Percentiles rank a stretch among this genome's conserved stretches.
phyloP scores from a whole-genome alignment of 257 asterid genomes.

The Fraxinus excelsior region DNA sequence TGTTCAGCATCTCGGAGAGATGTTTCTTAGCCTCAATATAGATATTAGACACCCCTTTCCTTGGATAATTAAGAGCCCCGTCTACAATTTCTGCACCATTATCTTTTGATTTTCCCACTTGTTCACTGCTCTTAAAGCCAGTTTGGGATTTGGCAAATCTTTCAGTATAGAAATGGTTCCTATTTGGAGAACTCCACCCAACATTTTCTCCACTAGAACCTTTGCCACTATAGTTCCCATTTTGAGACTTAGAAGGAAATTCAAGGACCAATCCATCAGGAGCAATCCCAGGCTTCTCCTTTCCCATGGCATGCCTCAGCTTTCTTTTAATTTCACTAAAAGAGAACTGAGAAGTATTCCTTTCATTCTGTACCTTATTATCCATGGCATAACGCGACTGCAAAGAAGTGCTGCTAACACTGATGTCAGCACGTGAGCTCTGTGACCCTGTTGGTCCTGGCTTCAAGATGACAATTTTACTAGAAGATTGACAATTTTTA shows the following conservation, averaged over 20 bases:
- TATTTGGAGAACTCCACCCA: constrained; percentile 89
- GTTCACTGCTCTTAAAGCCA: constrained; percentile 50
- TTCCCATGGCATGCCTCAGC: constrained; percentile 83
- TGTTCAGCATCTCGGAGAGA: constrained; percentile 73
- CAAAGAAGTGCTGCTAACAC: constrained; percentile 28
- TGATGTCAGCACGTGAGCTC: constrained; percentile 38
- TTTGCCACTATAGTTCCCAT: constrained; percentile 43
- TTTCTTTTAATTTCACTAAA: constrained; percentile 83
- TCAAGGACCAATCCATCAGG: constrained; percentile 29
- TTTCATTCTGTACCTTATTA: constrained; percentile 44
- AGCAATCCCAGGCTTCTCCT: constrained; percentile 56
- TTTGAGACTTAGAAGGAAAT: constrained; percentile 41
- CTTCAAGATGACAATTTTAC: constrained; percentile 68
- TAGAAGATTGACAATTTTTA: constrained; percentile 47
- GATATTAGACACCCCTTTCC: constrained; percentile 57
- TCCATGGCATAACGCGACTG: constrained; percentile 30
- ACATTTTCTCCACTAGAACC: constrained; percentile 51
- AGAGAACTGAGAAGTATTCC: constrained; percentile 62
- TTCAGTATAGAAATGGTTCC: constrained; percentile 86
- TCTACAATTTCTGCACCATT: constrained; percentile 24
- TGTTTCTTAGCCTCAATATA: constrained; percentile 89
- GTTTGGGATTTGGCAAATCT: constrained; percentile 55
- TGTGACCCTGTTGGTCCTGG: constrained; percentile 63
- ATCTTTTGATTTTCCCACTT: constrained; percentile 42
- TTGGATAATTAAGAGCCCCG: constrained; percentile 35